Evolutionary conservation across 148 eudicot species (phyloP), one percentile per base, ranked within the genome.

Genomic region (Hydrangea macrophylla): DNA sequence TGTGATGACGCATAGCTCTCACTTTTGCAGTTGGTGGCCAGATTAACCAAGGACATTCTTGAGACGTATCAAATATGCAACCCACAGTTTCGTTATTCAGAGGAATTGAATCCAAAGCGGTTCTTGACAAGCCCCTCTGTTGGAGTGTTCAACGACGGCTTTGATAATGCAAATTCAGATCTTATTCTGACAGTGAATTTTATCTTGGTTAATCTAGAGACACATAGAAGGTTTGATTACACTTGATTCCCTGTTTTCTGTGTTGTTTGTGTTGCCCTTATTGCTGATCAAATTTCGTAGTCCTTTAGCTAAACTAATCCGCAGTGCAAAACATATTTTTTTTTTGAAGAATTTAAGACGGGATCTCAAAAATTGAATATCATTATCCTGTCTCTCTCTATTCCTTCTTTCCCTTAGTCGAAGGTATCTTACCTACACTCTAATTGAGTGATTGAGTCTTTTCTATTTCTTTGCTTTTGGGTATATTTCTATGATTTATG

Each of bases 121-220:
- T 94, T 86, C 68, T 62, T 94, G 79, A 94, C 97, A 37, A 88
- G 91, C 69, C 98, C 98, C 39, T 77, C 97, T 33, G 76, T 71
- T 71, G 98, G 97, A 65, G 89, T 88, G 74, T 77, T 85, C 60
- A 94, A 94, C 77, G 96, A 88, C 71, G 97, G 98, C 65, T 75
- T 76, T 74, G 98, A 94, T 77, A 94, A 94, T 79, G 85, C 86
- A 57, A 90, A 90, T 69, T 88, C 98, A 44, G 97, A 94, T 80
- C 90, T 94, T 62, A 88, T 94, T 66, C 84, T 94, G 66, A 60
- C 79, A 13, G 96, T 87, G 57, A 88, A 94, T 62, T 73, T 73
- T 69, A 82, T 74, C 57, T 74, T 94, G 78, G 76, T 78, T 67
- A 94, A 94, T 77, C 65, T 81, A 17, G 80, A 73, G 0, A 79